Percentiles rank a stretch among this genome's conserved stretches.
These are phyloP conservation scores for Alternaria consortialis DNA, from an alignment of 2,329 filamentous ascomycete genomes.

Conservation along the genomic window DNA sequence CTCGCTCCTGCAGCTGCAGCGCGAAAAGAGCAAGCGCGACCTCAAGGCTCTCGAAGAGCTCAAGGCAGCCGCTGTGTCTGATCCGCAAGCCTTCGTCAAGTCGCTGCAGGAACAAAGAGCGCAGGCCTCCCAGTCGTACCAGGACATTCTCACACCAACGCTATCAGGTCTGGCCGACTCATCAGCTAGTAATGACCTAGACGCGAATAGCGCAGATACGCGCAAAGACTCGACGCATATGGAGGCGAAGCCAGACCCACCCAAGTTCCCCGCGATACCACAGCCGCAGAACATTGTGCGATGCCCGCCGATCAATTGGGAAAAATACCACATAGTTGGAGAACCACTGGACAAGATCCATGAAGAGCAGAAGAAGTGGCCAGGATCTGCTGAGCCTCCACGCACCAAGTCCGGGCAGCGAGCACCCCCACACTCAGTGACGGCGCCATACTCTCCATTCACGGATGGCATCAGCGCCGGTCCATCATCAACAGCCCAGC, in stretches of 20 bases:
- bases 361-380: conserved; percentile 72
- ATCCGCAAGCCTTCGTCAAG: conserved; percentile 75
- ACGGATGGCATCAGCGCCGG: conserved; percentile 57
- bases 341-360: conserved; percentile 86
- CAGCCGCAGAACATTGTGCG: conserved; percentile 82
- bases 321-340: conserved; percentile 89
- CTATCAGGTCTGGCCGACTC: conserved; percentile 49
- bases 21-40: conserved; percentile 78
- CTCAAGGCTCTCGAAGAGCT: conserved; percentile 74
- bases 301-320: conserved; percentile 92
- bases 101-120: conserved; percentile 71
- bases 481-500: conserved; percentile 33
- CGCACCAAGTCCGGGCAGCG: conserved; percentile 46
- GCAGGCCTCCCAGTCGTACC: conserved; percentile 41
- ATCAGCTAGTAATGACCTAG: conserved; percentile 30
- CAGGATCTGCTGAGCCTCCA: conserved; percentile 51
- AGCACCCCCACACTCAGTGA: conserved; percentile 62
- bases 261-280: conserved; percentile 71
- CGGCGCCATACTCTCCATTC: conserved; percentile 68
- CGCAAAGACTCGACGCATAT: conserved; percentile 42
- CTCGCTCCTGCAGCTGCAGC: conserved; percentile 85
- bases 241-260: conserved; percentile 20
- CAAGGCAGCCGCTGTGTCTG: conserved; percentile 73
- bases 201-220: conserved; percentile 27
- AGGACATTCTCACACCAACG: conserved; percentile 50